Evolutionary conservation across 192 early-diverging fungal genomes (phyloP), one percentile per base, ranked within the genome.

Genomic region (Rhizoclosmatium sp.): DNA sequence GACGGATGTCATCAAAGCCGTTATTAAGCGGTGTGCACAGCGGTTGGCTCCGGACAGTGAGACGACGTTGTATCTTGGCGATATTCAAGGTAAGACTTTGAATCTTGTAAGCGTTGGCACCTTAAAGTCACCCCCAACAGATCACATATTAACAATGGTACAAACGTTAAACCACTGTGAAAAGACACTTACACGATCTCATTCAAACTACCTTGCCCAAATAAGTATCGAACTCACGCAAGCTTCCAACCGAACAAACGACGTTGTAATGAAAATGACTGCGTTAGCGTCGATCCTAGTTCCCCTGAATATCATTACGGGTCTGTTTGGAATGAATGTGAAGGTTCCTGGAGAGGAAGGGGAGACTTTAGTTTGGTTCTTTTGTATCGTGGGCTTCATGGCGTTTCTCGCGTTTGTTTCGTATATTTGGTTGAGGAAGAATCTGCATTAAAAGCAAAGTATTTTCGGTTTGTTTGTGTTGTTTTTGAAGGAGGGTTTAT

Each of bases 271-370:
- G 69, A 91, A 92, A 71, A 89, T 99, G 81, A 97, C 96, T 1
- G 93, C 94, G 5, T 70, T 98, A 60, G 97, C 95, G 0, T 92
- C 91, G 42, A 93, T 99, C 49, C 82, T 99, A 19, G 89, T 99
- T 40, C 97, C 97, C 14, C 82, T 98, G 72, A 96, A 96, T 73
- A 82, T 98, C 69, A 88, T 97, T 41, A 96, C 97, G 0, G 84
- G 84, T 1, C 65, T 85, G 47, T 88, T 76, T 73, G 86, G 86
- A 2, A 87, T 87, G 87, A 88, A 86, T 65, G 87, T 88, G 14
- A 60, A 65, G 42, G 87, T 88, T 12, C 87, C 87, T 23, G 87
- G 87, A 3, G 82, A 83, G 59, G 83, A 86, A n/a, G 79, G 47
- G n/a, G 85, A 84, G 7, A 49, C 41, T 2, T 59, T 85, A 2